Evolutionary conservation across 129 eudicot genomes (phyloP).

Genomic region (Lactuca sativa): DNA sequence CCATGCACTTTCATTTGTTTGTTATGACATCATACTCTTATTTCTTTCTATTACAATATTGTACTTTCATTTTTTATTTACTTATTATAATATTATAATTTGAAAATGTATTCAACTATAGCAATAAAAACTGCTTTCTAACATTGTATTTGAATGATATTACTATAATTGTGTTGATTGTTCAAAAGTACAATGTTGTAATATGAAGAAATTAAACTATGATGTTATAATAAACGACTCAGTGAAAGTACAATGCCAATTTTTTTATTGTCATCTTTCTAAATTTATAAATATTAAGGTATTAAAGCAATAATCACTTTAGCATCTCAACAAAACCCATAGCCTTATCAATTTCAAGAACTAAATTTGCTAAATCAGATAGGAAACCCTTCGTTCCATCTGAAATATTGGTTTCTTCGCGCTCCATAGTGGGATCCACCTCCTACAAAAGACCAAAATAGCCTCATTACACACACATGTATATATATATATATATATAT

Average conservation of each 20-base stretch:
- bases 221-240: background rate
- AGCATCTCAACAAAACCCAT: constrained; percentile 99
- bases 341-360: constrained; percentile 97
- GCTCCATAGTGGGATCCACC: constrained; percentile 94
- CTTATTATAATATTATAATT: too few relatives aligned
- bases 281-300: background rate
- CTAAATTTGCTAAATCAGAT: constrained; percentile 86
- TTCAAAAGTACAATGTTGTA: too few relatives aligned
- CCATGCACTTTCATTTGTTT: too few relatives aligned
- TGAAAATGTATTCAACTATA: too few relatives aligned
- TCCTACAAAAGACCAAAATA: constrained; percentile 52
- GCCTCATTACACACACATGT: background rate
- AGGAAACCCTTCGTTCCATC: constrained; percentile 77
- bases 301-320: constrained; percentile 48
- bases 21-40: too few relatives aligned
- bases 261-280: background rate
- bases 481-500: too few relatives aligned
- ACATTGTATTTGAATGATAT: too few relatives aligned
- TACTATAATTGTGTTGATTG: too few relatives aligned
- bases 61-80: too few relatives aligned
- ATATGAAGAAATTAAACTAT: too few relatives aligned
- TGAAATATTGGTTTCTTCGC: constrained; percentile 49
- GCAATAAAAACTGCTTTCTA: too few relatives aligned
- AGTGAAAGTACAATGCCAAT: background rate
- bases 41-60: too few relatives aligned